Evolutionary conservation across 805 yeast genomes (phyloP).

Genomic region (Barnettozyma sucrosica): DNA sequence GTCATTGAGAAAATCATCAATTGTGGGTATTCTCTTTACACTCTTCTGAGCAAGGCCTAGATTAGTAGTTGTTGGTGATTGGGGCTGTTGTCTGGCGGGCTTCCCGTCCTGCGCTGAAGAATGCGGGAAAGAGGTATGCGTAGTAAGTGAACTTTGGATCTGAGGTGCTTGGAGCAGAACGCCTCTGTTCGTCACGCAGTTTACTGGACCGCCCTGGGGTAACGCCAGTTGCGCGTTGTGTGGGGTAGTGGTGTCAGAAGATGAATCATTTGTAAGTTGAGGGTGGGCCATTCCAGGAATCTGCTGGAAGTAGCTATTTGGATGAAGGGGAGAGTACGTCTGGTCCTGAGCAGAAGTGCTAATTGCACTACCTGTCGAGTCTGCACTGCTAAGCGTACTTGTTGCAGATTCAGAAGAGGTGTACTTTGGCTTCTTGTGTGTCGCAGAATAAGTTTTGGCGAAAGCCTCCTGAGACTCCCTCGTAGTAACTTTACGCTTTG

Average conservation of each 20-base stretch:
- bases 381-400: background rate
- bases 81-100: background rate
- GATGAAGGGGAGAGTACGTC: conserved; percentile 7
- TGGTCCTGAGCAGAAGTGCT: background rate
- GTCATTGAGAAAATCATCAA: conserved; percentile 23
- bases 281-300: background rate
- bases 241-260: background rate
- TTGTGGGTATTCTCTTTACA: conserved; percentile 12
- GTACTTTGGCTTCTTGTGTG: background rate
- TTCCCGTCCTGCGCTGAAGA: background rate
- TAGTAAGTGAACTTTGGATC: background rate
- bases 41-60: background rate
- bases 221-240: background rate
- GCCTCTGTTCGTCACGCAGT: background rate
- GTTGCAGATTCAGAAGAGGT: background rate
- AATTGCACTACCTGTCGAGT: background rate
- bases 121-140: background rate
- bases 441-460: background rate
- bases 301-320: conserved; percentile 4
- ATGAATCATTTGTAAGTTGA: background rate
- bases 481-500: conserved; percentile 20
- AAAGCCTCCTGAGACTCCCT: conserved; percentile 14
- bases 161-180: background rate
- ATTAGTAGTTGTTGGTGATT: background rate
- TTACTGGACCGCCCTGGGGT: conserved; percentile 5